These are phyloP conservation scores for Pseudomassariella vexata DNA, from an alignment of 2,329 filamentous ascomycete genomes.

Conservation along the genomic window DNA sequence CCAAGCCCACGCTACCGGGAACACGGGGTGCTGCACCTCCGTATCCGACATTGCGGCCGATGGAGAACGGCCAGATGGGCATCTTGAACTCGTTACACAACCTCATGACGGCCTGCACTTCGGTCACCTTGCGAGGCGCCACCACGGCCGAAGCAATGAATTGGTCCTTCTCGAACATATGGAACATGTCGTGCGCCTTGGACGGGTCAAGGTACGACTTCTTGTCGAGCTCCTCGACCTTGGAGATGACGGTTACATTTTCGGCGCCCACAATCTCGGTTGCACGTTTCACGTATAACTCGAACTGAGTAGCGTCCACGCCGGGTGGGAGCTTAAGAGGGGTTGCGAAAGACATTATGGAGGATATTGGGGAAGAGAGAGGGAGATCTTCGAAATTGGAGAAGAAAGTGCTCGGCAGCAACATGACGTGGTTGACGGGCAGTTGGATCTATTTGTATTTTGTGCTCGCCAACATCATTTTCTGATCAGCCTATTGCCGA, in stretches of 20 bases:
- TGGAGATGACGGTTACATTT: slow-evolving; percentile 3
- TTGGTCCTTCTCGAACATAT: slow-evolving; percentile 38
- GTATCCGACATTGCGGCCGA: slow-evolving; percentile 38
- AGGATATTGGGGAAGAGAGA: no score
- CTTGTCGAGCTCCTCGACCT: not conserved
- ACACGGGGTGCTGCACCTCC: slow-evolving; percentile 48
- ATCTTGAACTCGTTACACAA: slow-evolving; percentile 25
- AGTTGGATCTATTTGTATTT: no score
- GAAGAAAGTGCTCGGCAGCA: no score
- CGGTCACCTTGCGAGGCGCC: slow-evolving; percentile 22
- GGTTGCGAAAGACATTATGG: not conserved
- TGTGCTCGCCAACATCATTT: no score
- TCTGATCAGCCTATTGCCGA: no score
- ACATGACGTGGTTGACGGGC: no score
- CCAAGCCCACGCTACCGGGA: slow-evolving; percentile 42
- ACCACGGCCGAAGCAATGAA: slow-evolving; percentile 39
- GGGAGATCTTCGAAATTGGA: no score
- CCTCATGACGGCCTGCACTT: slow-evolving; percentile 25
- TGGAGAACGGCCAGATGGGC: slow-evolving; percentile 22
- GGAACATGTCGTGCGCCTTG: slow-evolving; percentile 31
- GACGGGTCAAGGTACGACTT: slow-evolving; percentile 3
- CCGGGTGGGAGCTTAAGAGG: slow-evolving; percentile 2
- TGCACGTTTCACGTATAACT: slow-evolving; percentile 1
- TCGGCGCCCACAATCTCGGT: slow-evolving; percentile 1
- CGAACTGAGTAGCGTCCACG: not conserved